Evolutionary conservation across 202 grass and related monocot species (phyloP), one percentile per base, ranked within the genome.

Genomic region (Eragrostis tef): DNA sequence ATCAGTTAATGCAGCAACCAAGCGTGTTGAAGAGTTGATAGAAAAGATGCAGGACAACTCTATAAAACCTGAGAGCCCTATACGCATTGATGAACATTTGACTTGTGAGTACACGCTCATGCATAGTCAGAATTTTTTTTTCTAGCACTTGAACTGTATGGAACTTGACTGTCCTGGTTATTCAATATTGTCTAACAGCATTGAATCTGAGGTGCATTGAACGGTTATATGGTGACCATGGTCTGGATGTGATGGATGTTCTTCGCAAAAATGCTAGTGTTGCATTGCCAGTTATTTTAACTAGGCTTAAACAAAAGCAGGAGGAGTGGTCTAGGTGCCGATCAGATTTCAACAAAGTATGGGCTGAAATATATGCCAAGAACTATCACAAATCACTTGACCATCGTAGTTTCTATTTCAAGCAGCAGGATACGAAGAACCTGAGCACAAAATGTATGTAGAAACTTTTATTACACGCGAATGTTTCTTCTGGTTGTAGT

Each of bases 301-400:
- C 79, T 67, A 88, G 96, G 77, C 92, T 95, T 70, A 93, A 95
- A 79, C 92, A 98, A 79, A 98, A 98, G 82, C 88, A 91, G 67
- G 92, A 95, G 75, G 96, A 98, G 79, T 98, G 96, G 96, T 87
- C 88, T 70, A 86, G 86, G 77, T 98, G 96, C 51, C 88, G 92
- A 43, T 88, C 86, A 25, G 92, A 98, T 89, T 98, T 98, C 65
- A 98, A 98, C 74, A 95, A 91, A 91, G 88, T 98, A 52, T 98
- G 96, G 96, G 90, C 92, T 20, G 96, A 98, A 84, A 93, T 98
- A 73, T 98, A 95, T 86, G 85, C 90, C 46, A 98, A 98, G 71
- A 98, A 98, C 75, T 98, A 95, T 87, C 96, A 94, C 71, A 98
- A 98, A 79, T 98, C 96, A 66, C 92, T 98, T 67, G 96, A 98